Conservation (phyloP, 768 basidiomycete species). For the Kwoniella sp. region DNA sequence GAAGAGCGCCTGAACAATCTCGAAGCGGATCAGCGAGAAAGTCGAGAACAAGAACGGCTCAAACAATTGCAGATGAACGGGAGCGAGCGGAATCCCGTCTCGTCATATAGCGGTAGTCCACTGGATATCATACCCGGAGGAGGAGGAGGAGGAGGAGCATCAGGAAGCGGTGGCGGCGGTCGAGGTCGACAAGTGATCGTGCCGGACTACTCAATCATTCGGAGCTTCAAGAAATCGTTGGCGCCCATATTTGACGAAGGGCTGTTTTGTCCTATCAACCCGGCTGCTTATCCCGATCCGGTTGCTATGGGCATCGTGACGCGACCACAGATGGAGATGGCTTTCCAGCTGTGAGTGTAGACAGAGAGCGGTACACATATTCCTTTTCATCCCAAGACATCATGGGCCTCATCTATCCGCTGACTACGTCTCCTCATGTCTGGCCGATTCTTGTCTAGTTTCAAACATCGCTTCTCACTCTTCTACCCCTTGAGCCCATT, state of each 20-base stretch:
- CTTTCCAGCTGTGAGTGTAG: conserved; percentile 19
- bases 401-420: too few species aligned
- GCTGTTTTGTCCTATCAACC: conserved; percentile 8
- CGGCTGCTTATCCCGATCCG: conserved; percentile 8
- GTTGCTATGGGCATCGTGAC: conserved; percentile 5
- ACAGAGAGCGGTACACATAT: too few species aligned
- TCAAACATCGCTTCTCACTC: conserved; percentile 21
- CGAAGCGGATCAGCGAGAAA: conserved; percentile 10
- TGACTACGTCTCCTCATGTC: too few species aligned
- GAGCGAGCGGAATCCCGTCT: background rate
- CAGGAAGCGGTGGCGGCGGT: background rate
- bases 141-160: background rate
- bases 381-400: too few species aligned
- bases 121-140: background rate
- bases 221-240: background rate
- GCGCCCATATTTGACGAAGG: conserved; percentile 12
- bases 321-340: conserved; percentile 19
- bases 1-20: conserved; percentile 16
- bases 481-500: conserved; percentile 17
- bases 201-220: background rate
- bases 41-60: background rate
- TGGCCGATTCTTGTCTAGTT: too few species aligned
- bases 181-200: background rate
- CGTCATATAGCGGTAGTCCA: background rate
- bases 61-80: background rate